A percentile compares a stretch with the other conserved stretches of the same genome.
Conservation (phyloP, 1,284 basidiomycete genomes). For the Marasmius sp. region DNA sequence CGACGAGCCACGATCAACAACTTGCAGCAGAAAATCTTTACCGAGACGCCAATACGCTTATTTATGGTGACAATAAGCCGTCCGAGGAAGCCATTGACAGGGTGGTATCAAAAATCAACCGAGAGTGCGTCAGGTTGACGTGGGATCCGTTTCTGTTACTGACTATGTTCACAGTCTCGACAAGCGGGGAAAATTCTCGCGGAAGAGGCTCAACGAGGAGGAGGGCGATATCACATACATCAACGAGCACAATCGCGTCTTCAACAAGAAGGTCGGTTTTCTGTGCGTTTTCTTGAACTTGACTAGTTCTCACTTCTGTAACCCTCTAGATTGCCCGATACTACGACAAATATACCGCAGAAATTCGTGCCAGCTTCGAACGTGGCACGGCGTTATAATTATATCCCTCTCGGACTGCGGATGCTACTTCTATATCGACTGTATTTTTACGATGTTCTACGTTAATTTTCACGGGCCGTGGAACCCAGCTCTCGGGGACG, state of each 20-base stretch:
- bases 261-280: conserved; percentile 88
- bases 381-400: conserved; percentile 84
- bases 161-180: conserved; percentile 59
- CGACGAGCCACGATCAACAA: conserved; percentile 59
- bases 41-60: conserved; percentile 85
- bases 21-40: conserved; percentile 81
- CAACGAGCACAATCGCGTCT: conserved; percentile 97
- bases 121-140: conserved; percentile 59
- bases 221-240: conserved; percentile 98
- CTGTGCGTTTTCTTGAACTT: no score
- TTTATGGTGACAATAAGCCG: conserved; percentile 94
- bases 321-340: conserved; percentile 81
- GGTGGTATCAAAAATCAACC: conserved; percentile 89
- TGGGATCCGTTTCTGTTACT: conserved; percentile 8
- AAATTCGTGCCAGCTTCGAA: conserved; percentile 94
- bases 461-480: no score
- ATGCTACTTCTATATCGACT: no score
- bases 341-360: conserved; percentile 96
- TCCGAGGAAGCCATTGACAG: conserved; percentile 93
- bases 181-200: conserved; percentile 84
- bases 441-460: no score
- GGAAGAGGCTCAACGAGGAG: conserved; percentile 87
- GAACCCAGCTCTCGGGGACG: no score
- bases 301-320: background rate
- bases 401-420: no score